Conservation (phyloP, 2,329 filamentous ascomycete species). For the Zopfia rhizophila region DNA sequence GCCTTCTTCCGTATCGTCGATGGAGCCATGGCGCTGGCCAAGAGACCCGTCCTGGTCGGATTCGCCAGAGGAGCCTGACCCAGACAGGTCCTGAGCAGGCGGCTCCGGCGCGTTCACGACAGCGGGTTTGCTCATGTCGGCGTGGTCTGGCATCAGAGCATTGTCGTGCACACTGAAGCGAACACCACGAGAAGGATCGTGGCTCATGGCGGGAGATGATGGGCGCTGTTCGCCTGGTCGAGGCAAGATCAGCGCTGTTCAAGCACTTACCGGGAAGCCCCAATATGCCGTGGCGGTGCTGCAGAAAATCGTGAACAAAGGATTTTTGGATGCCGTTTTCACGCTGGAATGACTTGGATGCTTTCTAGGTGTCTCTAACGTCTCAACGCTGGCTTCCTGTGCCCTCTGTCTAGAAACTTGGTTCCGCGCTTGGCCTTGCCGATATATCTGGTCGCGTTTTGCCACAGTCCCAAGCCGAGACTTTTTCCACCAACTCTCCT, state of each 20-base stretch:
- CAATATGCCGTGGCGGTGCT: constrained; percentile 5
- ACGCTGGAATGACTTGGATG: not conserved
- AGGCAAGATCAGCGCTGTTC: constrained; percentile 16
- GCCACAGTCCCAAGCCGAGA: too few relatives aligned
- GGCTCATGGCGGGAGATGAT: constrained; percentile 29
- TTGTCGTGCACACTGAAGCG: constrained; percentile 41
- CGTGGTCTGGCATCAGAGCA: constrained; percentile 27
- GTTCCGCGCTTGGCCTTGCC: not conserved
- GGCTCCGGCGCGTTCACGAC: constrained; percentile 42
- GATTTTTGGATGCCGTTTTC: not conserved
- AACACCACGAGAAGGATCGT: constrained; percentile 34
- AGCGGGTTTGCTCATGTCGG: constrained; percentile 41
- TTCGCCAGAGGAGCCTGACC: constrained; percentile 60
- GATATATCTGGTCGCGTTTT: too few relatives aligned
- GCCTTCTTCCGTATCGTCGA: constrained; percentile 47
- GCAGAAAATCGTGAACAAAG: not conserved
- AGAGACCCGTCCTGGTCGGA: constrained; percentile 56
- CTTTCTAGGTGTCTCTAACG: not conserved
- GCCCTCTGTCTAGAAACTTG: not conserved
- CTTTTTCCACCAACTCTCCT: too few relatives aligned
- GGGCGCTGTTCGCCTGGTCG: not conserved
- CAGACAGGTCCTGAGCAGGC: constrained; percentile 59
- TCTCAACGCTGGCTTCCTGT: not conserved
- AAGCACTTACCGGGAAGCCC: constrained; percentile 10
- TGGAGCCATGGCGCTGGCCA: constrained; percentile 60